Percentiles rank a stretch among this genome's conserved stretches.
These are phyloP conservation scores for Xylaria sp. DNA, from an alignment of 2,329 filamentous ascomycete genomes.

Conservation along the genomic window DNA sequence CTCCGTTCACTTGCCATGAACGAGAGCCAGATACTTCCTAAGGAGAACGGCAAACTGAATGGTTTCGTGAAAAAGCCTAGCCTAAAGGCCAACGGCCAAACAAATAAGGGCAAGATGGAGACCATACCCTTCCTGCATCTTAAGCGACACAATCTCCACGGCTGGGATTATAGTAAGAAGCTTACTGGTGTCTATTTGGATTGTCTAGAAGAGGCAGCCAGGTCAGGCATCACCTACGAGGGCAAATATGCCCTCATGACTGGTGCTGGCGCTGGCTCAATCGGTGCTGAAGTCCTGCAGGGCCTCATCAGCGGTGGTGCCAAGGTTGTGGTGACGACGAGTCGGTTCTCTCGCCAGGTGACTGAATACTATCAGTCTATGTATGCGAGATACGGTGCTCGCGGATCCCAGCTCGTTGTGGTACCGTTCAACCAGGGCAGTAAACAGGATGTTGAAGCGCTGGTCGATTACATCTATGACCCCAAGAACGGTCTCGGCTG, in stretches of 20 bases:
- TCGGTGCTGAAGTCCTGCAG: conserved; percentile 95
- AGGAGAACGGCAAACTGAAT: conserved; percentile 76
- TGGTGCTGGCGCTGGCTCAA: conserved; percentile 95
- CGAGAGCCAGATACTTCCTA: conserved; percentile 94
- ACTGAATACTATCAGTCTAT: conserved; percentile 99
- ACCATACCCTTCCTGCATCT: conserved; percentile 98
- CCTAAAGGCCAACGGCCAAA: conserved; percentile 63
- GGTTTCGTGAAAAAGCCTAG: conserved; percentile 60
- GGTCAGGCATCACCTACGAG: conserved; percentile 87
- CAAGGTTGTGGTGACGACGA: conserved; percentile 96
- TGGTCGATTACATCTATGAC: conserved; percentile 97
- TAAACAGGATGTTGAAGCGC: conserved; percentile 95
- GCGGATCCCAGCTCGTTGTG: conserved; percentile 95
- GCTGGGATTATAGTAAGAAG: conserved; percentile 99
- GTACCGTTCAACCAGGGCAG: conserved; percentile 99
- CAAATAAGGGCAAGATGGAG: conserved; percentile 88
- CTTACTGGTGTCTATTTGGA: conserved; percentile 93
- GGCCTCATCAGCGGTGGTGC: conserved; percentile 96
- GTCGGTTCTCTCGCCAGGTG: conserved; percentile 94
- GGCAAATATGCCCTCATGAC: conserved; percentile 99
- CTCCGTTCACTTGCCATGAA: conserved; percentile 97
- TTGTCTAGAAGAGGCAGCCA: conserved; percentile 88
- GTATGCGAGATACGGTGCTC: conserved; percentile 93
- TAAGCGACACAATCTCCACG: conserved; percentile 91
- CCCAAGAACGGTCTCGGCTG: conserved; percentile 95